These are phyloP conservation scores for Bruguiera hainesii DNA, from an alignment of 441 rosid genomes.

Conservation along the genomic window DNA sequence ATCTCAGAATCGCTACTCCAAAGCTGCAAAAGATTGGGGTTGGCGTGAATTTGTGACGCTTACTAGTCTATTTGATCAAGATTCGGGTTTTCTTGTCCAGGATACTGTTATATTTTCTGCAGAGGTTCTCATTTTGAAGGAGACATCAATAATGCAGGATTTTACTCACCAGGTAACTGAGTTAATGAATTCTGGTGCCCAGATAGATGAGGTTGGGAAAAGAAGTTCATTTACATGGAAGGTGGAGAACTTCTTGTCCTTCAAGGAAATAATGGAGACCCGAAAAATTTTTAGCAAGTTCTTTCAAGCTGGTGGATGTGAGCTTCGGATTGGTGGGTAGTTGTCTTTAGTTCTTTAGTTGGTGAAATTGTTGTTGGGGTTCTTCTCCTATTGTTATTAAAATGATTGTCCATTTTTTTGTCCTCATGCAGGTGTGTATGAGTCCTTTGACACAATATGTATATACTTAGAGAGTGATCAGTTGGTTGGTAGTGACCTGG, in stretches of 20 bases:
- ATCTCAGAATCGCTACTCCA: constrained; percentile 98
- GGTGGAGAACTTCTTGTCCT: constrained; percentile 94
- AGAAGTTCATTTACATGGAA: constrained; percentile 94
- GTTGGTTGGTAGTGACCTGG: constrained; percentile 81
- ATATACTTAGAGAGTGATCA: constrained; percentile 99
- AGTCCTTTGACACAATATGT: constrained; percentile 97
- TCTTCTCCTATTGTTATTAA: constrained; percentile 25
- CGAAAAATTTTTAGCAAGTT: constrained; percentile 97
- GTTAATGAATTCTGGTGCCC: constrained; percentile 39
- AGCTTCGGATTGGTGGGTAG: constrained; percentile 94
- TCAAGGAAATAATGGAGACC: constrained; percentile 96
- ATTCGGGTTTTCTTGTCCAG: constrained; percentile 96
- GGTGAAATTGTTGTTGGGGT: constrained; percentile 20
- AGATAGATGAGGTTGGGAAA: constrained; percentile 53
- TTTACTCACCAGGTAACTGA: constrained; percentile 58
- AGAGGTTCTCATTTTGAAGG: constrained; percentile 98
- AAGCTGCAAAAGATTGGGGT: constrained; percentile 99
- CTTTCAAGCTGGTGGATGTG: constrained; percentile 98
- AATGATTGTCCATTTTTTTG: constrained; percentile 33
- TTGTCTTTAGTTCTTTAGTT: constrained; percentile 22
- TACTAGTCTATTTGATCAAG: constrained; percentile 97
- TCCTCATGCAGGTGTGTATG: constrained; percentile 84
- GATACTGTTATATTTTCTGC: constrained; percentile 93
- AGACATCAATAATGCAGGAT: constrained; percentile 82
- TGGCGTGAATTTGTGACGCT: constrained; percentile 99